Conservation (phyloP, 2,329 filamentous ascomycete genomes). For the Colletotrichum tropicicola region DNA sequence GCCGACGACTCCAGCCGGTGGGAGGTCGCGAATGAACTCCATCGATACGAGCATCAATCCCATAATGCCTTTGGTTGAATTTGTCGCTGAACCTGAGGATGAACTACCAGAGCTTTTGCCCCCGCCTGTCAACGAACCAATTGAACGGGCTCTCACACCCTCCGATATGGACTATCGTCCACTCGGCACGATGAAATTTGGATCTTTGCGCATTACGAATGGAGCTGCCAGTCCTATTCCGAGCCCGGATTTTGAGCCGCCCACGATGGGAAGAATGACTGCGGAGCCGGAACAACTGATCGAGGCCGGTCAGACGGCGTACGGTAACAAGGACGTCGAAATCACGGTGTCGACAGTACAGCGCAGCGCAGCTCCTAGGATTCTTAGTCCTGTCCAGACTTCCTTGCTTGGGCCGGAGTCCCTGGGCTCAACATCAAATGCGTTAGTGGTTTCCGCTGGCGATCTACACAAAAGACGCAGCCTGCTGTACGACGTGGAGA, state of each 20-base stretch:
- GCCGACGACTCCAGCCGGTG: constrained; percentile 42
- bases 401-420: neutral
- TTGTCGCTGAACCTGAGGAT: neutral
- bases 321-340: neutral
- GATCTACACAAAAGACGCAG: too few relatives aligned
- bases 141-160: constrained; percentile 55
- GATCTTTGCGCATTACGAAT: constrained; percentile 70
- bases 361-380: neutral
- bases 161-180: constrained; percentile 67
- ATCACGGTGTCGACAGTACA: too few relatives aligned
- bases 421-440: neutral
- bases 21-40: constrained; percentile 47
- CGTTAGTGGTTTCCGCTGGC: constrained; percentile 28
- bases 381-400: constrained; percentile 13
- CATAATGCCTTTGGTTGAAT: neutral
- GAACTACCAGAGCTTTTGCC: constrained; percentile 32
- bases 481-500: too few relatives aligned
- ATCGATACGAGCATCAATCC: constrained; percentile 42
- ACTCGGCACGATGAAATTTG: constrained; percentile 69
- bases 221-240: constrained; percentile 60
- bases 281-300: neutral
- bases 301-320: neutral
- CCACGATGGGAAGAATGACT: neutral
- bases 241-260: constrained; percentile 43
- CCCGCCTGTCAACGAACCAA: constrained; percentile 29